Percentiles rank a stretch among this genome's conserved stretches.
phyloP scores from a whole-genome alignment of 306 rosid genomes.

The Luffa acutangula region DNA sequence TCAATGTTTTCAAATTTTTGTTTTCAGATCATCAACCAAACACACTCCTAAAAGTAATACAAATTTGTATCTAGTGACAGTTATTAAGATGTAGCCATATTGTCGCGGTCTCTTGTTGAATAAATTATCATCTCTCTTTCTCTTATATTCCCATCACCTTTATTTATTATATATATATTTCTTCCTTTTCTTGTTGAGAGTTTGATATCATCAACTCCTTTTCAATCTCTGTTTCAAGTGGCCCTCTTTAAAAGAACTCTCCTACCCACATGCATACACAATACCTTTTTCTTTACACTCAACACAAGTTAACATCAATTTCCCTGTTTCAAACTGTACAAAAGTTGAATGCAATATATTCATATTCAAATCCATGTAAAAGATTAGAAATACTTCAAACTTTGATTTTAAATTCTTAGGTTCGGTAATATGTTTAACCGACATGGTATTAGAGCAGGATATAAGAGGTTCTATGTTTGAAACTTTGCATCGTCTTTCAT shows the following conservation, averaged over 20 bases:
- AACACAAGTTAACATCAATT: not conserved
- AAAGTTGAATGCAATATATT: not conserved
- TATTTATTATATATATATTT: not conserved
- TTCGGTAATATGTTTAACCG: too few relatives aligned
- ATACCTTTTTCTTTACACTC: not conserved
- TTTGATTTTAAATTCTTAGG: too few relatives aligned
- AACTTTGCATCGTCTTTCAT: too few relatives aligned
- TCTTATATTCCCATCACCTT: not conserved
- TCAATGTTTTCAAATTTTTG: too few relatives aligned
- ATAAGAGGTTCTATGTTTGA: too few relatives aligned
- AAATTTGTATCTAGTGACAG: too few relatives aligned
- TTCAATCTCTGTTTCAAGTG: not conserved
- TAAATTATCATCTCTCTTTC: not conserved
- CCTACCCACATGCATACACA: conserved; percentile 5
- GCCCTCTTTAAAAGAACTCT: not conserved
- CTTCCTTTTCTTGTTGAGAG: not conserved
- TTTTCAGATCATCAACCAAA: too few relatives aligned
- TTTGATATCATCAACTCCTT: not conserved
- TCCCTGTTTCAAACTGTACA: not conserved
- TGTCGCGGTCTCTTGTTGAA: too few relatives aligned
- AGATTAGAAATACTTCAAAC: not conserved
- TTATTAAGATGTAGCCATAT: too few relatives aligned
- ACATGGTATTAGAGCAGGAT: too few relatives aligned
- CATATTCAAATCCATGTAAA: not conserved
- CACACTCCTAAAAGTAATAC: too few relatives aligned